Evolutionary conservation across 176 grass and related monocot species (phyloP).

Genomic region (Thalia dealbata): DNA sequence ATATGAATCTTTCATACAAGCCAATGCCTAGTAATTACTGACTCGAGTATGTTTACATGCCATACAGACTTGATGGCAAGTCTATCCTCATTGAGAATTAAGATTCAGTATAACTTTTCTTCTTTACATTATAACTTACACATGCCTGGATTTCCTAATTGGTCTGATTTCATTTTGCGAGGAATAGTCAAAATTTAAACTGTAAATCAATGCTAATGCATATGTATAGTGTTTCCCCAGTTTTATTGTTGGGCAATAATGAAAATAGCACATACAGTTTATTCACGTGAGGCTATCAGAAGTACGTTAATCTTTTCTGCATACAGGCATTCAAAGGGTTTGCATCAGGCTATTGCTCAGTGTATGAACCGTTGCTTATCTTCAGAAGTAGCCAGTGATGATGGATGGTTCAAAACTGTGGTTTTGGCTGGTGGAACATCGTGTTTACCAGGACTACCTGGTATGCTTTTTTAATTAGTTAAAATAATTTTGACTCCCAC

Average conservation of each 20-base stretch:
- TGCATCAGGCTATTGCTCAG: conserved; percentile 70
- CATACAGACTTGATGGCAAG: not conserved
- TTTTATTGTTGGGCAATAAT: not conserved
- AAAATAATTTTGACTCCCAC: not conserved
- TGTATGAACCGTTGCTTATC: conserved; percentile 82
- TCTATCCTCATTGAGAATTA: not conserved
- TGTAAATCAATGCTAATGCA: not conserved
- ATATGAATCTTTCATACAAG: too few species aligned
- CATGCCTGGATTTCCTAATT: not conserved
- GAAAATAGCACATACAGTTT: not conserved
- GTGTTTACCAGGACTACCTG: conserved; percentile 78
- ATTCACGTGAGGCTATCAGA: not conserved
- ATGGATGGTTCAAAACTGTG: conserved; percentile 78
- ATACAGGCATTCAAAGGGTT: conserved; percentile 64
- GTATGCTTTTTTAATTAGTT: conserved; percentile 25
- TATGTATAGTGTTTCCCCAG: not conserved
- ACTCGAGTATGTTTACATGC: too few species aligned
- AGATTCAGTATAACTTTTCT: not conserved
- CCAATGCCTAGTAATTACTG: too few species aligned
- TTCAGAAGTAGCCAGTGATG: conserved; percentile 40
- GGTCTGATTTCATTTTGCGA: not conserved
- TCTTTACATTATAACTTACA: not conserved
- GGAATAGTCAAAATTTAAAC: not conserved
- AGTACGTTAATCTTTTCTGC: not conserved
- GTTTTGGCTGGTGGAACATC: conserved; percentile 83